A percentile compares a stretch with the other conserved stretches of the same genome.
These are phyloP conservation scores for Spongospora subterranea DNA, from an alignment of 208 protist genomes.

Conservation along the genomic window DNA sequence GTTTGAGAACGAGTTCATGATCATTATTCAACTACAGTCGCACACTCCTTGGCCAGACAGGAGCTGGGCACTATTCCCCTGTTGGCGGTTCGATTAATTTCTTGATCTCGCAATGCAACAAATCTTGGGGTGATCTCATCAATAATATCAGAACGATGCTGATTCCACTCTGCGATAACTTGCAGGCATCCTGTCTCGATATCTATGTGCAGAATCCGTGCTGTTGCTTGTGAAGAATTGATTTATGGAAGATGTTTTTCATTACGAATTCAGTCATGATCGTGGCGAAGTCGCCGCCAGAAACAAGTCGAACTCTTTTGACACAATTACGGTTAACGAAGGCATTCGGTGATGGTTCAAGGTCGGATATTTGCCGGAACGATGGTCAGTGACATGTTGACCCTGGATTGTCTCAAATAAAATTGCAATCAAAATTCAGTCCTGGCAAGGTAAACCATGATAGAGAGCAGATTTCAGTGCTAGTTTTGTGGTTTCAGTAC, in stretches of 20 bases:
- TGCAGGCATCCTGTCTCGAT: neutral
- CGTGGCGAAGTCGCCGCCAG: neutral
- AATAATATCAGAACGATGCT: neutral
- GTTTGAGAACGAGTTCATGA: conserved; percentile 62
- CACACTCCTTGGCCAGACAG: conserved; percentile 73
- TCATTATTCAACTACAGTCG: conserved; percentile 72
- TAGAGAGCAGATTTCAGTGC: neutral
- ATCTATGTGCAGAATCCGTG: neutral
- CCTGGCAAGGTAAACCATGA: too few relatives aligned
- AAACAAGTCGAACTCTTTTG: conserved; percentile 5
- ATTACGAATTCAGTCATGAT: neutral
- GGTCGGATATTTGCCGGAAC: neutral
- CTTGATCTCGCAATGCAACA: neutral
- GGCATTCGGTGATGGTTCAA: neutral
- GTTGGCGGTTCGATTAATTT: conserved; percentile 67
- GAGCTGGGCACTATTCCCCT: conserved; percentile 74
- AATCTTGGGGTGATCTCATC: conserved; percentile 8
- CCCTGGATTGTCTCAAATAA: too few relatives aligned
- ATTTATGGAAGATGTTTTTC: neutral
- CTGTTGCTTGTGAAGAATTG: neutral
- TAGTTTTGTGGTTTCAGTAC: neutral
- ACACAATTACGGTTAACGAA: neutral
- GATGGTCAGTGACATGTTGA: too few relatives aligned
- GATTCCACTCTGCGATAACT: neutral
- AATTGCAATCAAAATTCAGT: too few relatives aligned